These are phyloP conservation scores for Phytophthora kernoviae DNA, from an alignment of 352 stramenopile species.

Conservation along the genomic window DNA sequence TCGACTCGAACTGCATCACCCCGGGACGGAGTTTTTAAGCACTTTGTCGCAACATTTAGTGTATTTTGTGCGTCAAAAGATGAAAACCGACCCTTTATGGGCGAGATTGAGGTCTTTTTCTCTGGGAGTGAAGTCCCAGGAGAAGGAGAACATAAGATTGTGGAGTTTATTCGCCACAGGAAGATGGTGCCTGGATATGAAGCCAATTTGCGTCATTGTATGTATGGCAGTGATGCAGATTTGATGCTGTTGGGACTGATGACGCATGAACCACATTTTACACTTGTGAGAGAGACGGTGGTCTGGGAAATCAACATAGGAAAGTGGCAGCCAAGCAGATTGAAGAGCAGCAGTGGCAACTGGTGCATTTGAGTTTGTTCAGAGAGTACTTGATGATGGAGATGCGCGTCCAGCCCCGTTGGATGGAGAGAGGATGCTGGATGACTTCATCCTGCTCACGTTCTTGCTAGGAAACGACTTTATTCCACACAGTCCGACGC, in stretches of 20 bases:
- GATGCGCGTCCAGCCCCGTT: conserved; percentile 80
- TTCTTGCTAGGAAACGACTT: conserved; percentile 99
- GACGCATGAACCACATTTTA: conserved; percentile 98
- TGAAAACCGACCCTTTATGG: conserved; percentile 96
- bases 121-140: conserved; percentile 97
- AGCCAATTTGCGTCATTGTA: conserved; percentile 96
- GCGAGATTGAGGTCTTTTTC: conserved; percentile 95
- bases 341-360: conserved; percentile 96
- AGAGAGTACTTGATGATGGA: conserved; percentile 98
- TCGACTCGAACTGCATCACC: conserved; percentile 99
- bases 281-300: conserved; percentile 97
- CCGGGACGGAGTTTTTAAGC: conserved; percentile 99
- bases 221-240: conserved; percentile 99
- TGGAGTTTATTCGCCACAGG: conserved; percentile 96
- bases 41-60: conserved; percentile 91
- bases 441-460: conserved; percentile 99
- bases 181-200: conserved; percentile 93
- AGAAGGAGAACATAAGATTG: conserved; percentile 99
- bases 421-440: conserved; percentile 95
- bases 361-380: conserved; percentile 97
- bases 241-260: conserved; percentile 98
- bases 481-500: conserved; percentile 97
- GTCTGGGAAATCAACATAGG: conserved; percentile 87
- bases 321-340: conserved; percentile 89
- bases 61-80: conserved; percentile 96